Percentiles rank a stretch among this genome's conserved stretches.
phyloP scores from a whole-genome alignment of 2,329 filamentous ascomycete species.

The Fusarium ramigenum region DNA sequence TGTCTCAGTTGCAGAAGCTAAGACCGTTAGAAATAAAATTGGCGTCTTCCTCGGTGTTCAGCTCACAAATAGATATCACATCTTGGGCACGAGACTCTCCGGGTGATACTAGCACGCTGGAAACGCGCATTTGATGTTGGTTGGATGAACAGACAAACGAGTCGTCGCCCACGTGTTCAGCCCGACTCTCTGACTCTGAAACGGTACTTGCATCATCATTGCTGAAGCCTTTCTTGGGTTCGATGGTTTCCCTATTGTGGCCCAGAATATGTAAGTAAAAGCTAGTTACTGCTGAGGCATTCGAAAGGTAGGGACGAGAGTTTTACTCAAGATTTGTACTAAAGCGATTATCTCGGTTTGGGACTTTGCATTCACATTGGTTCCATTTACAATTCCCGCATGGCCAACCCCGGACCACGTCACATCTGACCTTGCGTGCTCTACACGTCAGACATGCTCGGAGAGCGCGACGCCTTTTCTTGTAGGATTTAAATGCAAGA shows the following conservation, averaged over 20 bases:
- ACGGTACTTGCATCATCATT: no score
- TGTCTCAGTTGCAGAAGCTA: no score
- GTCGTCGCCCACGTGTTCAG: background rate
- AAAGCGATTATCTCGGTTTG: background rate
- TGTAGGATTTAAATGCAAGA: background rate
- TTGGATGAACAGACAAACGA: background rate
- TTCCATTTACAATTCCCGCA: background rate
- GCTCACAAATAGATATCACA: no score
- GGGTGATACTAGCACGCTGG: background rate
- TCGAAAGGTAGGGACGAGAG: background rate
- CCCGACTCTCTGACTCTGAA: background rate
- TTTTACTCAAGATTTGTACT: background rate
- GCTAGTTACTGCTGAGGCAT: background rate
- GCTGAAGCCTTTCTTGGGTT: no score
- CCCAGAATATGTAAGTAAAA: background rate
- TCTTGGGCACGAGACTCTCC: no score
- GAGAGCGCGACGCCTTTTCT: background rate
- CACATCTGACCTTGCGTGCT: background rate
- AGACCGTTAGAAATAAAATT: no score
- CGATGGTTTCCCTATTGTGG: no score
- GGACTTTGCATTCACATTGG: background rate
- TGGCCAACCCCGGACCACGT: background rate
- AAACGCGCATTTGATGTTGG: background rate
- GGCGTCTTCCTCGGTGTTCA: no score
- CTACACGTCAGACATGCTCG: background rate